phyloP scores from a whole-genome alignment of 352 stramenopile species.

The Thraustotheca clavata region DNA sequence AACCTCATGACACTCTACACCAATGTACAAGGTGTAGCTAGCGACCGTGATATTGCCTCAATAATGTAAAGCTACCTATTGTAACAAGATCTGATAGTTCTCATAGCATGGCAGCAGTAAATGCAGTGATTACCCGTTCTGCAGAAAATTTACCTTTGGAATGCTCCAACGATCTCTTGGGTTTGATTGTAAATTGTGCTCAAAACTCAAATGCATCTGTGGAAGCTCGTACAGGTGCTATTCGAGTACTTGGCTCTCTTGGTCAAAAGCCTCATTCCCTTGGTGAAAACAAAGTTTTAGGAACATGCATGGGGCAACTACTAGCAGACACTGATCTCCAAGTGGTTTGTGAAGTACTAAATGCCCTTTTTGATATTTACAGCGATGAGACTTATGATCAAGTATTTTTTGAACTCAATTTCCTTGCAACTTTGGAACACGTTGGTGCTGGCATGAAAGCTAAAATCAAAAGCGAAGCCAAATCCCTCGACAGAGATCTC shows the following conservation, averaged over 20 bases:
- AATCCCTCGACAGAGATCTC: constrained; percentile 66
- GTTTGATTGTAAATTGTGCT: constrained; percentile 55
- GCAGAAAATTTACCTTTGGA: constrained; percentile 38
- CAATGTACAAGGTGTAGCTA: constrained; percentile 45
- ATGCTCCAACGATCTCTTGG: constrained; percentile 49
- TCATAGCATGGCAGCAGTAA: constrained; percentile 50
- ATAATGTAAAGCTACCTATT: neutral
- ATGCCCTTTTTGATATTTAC: constrained; percentile 84
- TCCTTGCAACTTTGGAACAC: constrained; percentile 55
- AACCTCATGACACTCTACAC: constrained; percentile 68
- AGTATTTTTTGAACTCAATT: constrained; percentile 53
- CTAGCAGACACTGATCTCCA: constrained; percentile 65
- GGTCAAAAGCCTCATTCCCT: constrained; percentile 55
- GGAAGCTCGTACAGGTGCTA: constrained; percentile 63
- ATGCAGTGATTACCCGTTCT: constrained; percentile 55
- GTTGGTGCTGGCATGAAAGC: constrained; percentile 47
- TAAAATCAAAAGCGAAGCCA: constrained; percentile 72
- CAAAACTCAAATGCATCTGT: constrained; percentile 43
- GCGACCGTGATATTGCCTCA: constrained; percentile 19
- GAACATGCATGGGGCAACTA: constrained; percentile 41
- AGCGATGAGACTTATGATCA: constrained; percentile 62
- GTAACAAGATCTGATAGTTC: neutral
- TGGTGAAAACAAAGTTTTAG: constrained; percentile 57
- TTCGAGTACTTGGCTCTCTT: constrained; percentile 70
- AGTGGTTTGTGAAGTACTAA: constrained; percentile 76